Base-by-base conservation (phyloP, 2,329 filamentous ascomycete genomes). In the Colletotrichum truncatum region DNA sequence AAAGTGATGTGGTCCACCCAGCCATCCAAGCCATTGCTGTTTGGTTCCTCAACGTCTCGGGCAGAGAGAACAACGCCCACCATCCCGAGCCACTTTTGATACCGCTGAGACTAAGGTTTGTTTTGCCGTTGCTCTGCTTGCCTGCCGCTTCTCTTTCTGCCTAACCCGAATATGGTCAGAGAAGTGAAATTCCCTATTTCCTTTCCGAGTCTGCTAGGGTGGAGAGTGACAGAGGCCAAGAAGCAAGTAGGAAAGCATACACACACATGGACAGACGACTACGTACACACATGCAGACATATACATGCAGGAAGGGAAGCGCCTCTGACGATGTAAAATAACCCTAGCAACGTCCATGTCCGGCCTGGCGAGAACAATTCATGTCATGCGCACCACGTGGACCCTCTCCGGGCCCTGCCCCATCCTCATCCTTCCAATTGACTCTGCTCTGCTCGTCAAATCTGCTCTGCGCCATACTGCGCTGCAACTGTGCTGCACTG, bases 321-420 rank as follows among this genome's bases (percentile, higher is more conserved):
- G 51, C 36, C 30, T 54, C 51, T 54, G 51, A 39, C 52, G 52
- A 63, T 43, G 54, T 45, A 43, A 52, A 59, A 30, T n/a, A n/a
- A 43, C 43, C 53, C 60, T 43, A 34, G 53, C 26, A 28, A 32
- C 23, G 30, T 30, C 25, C n/a, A 14, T 49, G 28, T 18, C 46
- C 23, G 21, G 32, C 14, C 48, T 38, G 30, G 54, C 14, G 26
- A 38, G 54, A 64, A 51, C 39, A 30, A 34, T 21, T 63, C 63
- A 55, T 63, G 60, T 58, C 56, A 66, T 56, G 51, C 63, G 45
- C 66, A 67, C 62, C 63, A 67, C 66, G 66, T 67, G 66, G 66
- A 66, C 63, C 66, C 66, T 67, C 63, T 66, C 61, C 54, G 25
- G 38, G 59, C 60, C 39, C 46, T 55, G 52, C 34, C 52, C 36